These are phyloP conservation scores for Chalciporus sp. DNA, from an alignment of 1,284 basidiomycete species.

Conservation along the genomic window DNA sequence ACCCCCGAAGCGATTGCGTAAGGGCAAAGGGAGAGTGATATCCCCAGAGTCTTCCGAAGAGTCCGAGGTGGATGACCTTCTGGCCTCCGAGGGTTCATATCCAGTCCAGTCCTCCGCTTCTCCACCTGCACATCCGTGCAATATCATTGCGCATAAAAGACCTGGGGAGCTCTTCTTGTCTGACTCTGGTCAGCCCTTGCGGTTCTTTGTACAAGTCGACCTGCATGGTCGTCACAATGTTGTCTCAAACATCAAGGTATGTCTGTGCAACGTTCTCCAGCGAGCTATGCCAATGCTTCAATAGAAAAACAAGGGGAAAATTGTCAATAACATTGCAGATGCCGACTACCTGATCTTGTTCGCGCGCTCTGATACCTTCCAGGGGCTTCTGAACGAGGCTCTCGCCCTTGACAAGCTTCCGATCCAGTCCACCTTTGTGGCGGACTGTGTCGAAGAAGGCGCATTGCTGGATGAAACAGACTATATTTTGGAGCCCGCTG, in stretches of 20 bases:
- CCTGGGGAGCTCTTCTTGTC: conserved; percentile 32
- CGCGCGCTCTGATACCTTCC: conserved; percentile 49
- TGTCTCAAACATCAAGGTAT: conserved; percentile 59
- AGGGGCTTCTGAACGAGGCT: conserved; percentile 44
- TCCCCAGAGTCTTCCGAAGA: conserved; percentile 23
- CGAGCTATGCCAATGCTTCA: conserved; percentile 1
- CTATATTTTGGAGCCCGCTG: conserved; percentile 30
- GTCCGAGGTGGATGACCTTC: conserved; percentile 17
- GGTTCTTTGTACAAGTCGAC: conserved; percentile 64
- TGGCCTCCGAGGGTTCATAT: conserved; percentile 14
- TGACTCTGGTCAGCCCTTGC: conserved; percentile 38
- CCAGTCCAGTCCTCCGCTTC: conserved; percentile 16
- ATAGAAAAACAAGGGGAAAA: conserved; percentile 65
- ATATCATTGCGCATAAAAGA: conserved; percentile 21
- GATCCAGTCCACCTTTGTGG: conserved; percentile 55
- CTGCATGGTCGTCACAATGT: conserved; percentile 47
- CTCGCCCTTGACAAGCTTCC: conserved; percentile 39
- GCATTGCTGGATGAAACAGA: conserved; percentile 48
- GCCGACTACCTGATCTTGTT: conserved; percentile 64
- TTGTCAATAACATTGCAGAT: conserved; percentile 48
- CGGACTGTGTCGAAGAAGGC: conserved; percentile 51
- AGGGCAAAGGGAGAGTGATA: conserved; percentile 31
- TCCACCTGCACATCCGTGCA: conserved; percentile 13
- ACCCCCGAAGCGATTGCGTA: conserved; percentile 27
- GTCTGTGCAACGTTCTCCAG: conserved; percentile 7